Conservation (phyloP, 164 flowering plant genomes). For the Stephania japonica region DNA sequence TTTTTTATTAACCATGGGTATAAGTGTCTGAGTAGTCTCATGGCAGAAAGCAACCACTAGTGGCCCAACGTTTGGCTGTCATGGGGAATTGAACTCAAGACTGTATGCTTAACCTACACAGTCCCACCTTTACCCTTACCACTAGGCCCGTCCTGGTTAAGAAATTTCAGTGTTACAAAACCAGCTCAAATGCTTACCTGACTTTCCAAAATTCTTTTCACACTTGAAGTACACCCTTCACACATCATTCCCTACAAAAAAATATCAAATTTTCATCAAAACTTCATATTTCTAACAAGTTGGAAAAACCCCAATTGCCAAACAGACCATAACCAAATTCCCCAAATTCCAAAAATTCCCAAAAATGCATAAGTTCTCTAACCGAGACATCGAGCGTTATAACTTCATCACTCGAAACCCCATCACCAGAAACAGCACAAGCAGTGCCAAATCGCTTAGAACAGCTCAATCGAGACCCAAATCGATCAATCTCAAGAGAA, state of each 20-base stretch:
- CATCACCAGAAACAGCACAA: conserved; percentile 42
- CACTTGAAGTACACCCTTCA: conserved; percentile 89
- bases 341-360: background rate
- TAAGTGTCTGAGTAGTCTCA: too few species aligned
- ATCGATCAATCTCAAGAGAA: conserved; percentile 8
- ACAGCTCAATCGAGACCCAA: conserved; percentile 18
- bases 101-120: too few species aligned
- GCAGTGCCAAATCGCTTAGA: conserved; percentile 30
- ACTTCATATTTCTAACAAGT: background rate
- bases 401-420: conserved; percentile 51
- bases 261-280: background rate
- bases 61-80: too few species aligned
- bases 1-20: too few species aligned
- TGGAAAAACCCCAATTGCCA: background rate
- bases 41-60: too few species aligned
- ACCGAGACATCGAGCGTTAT: conserved; percentile 86
- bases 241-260: conserved; percentile 76
- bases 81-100: too few species aligned
- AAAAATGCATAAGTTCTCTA: conserved; percentile 16
- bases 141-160: too few species aligned
- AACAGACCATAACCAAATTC: background rate
- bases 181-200: conserved; percentile 44
- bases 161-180: too few species aligned
- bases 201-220: conserved; percentile 75
- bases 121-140: too few species aligned